Evolutionary conservation across 257 asterid species (phyloP).

Genomic region (Lycium ferocissimum): DNA sequence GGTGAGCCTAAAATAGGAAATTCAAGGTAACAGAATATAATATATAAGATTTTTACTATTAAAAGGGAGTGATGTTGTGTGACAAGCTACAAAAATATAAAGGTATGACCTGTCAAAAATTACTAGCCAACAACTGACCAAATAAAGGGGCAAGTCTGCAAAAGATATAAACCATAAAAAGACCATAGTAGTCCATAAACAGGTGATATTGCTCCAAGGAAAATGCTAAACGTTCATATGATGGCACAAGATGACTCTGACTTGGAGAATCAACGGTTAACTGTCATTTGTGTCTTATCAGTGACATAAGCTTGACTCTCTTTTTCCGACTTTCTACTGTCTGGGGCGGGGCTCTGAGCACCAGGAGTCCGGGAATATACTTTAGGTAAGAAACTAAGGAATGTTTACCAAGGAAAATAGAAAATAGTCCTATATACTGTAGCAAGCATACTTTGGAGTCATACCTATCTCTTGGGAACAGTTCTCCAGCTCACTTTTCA

Average conservation of each 20-base stretch:
- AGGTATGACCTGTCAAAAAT: neutral
- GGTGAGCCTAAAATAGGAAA: constrained; percentile 32
- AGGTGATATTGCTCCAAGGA: constrained; percentile 18
- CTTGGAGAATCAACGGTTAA: constrained; percentile 21
- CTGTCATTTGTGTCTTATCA: neutral
- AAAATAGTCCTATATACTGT: neutral
- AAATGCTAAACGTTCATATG: neutral
- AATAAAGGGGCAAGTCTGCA: neutral
- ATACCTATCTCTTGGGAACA: constrained; percentile 90
- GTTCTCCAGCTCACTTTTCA: constrained; percentile 83
- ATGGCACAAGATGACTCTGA: neutral
- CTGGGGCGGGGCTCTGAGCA: constrained; percentile 11
- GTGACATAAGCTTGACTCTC: neutral
- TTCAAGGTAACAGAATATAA: neutral
- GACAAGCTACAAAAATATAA: constrained; percentile 15
- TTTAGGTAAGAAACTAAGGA: neutral
- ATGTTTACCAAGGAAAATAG: constrained; percentile 10
- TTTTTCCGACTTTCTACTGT: neutral
- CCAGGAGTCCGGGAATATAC: neutral
- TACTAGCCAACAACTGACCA: neutral
- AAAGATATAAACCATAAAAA: neutral
- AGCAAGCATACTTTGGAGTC: constrained; percentile 23
- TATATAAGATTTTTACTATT: neutral
- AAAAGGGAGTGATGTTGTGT: neutral
- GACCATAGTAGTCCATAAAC: neutral